A percentile compares a stretch with the other conserved stretches of the same genome.
phyloP scores from a whole-genome alignment of 2,329 filamentous ascomycete genomes.

The Dendrostoma leiphaemia region DNA sequence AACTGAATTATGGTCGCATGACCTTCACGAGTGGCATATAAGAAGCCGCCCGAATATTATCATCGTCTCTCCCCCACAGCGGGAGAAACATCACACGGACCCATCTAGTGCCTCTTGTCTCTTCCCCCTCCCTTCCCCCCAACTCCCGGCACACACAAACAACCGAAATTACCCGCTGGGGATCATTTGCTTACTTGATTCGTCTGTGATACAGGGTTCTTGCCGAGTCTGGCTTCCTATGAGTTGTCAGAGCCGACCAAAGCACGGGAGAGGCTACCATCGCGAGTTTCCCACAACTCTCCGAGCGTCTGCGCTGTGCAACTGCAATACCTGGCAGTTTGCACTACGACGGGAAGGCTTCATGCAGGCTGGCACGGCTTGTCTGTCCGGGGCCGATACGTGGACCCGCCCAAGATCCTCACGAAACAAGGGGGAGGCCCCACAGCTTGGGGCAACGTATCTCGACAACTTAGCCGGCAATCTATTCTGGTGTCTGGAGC shows the following conservation, averaged over 20 bases:
- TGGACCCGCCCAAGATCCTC: background rate
- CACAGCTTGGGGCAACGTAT: background rate
- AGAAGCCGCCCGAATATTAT: slow-evolving; percentile 8
- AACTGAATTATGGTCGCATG: slow-evolving; percentile 21
- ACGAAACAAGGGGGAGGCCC: background rate
- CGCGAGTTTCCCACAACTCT: background rate
- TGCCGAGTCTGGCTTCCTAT: slow-evolving; percentile 61
- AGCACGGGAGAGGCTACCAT: slow-evolving; percentile 1
- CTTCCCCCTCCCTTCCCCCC: background rate
- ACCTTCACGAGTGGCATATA: slow-evolving; percentile 15
- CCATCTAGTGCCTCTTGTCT: slow-evolving; percentile 8
- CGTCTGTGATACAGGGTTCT: slow-evolving; percentile 45
- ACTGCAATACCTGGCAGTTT: background rate
- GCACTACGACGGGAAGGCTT: background rate
- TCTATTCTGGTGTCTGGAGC: background rate
- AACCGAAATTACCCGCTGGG: background rate
- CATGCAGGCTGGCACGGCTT: background rate
- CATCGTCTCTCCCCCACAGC: background rate
- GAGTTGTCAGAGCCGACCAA: slow-evolving; percentile 24
- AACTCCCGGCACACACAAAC: slow-evolving; percentile 6
- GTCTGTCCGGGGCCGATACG: too few relatives aligned
- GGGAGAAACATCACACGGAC: slow-evolving; percentile 8
- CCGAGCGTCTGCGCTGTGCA: slow-evolving; percentile 7
- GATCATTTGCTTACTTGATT: slow-evolving; percentile 22
- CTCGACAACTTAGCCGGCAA: background rate